Evolutionary conservation across 1,284 basidiomycete species (phyloP).

Genomic region (Sanghuangporus baumii): DNA sequence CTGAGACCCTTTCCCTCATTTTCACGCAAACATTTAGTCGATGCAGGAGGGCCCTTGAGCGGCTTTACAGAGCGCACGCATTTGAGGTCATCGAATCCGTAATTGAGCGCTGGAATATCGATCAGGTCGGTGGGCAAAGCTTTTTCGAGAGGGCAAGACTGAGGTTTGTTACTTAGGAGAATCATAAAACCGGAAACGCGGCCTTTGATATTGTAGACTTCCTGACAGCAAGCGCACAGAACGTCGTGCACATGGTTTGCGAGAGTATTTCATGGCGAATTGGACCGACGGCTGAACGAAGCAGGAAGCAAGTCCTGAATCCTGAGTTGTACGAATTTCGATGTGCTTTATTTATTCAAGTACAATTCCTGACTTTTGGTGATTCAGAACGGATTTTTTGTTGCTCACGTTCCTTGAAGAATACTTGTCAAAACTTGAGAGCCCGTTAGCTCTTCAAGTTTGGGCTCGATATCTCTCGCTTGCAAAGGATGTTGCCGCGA

Average conservation of each 20-base stretch:
- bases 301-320: slow-evolving; percentile 52
- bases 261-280: slow-evolving; percentile 69
- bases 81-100: slow-evolving; percentile 79
- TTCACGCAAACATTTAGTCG: slow-evolving; percentile 60
- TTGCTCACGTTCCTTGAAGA: slow-evolving; percentile 86
- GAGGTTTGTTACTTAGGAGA: slow-evolving; percentile 30
- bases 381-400: slow-evolving; percentile 52
- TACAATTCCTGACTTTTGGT: background rate
- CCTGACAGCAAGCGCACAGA: slow-evolving; percentile 82
- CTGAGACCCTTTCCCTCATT: slow-evolving; percentile 63
- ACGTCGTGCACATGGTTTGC: slow-evolving; percentile 85
- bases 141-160: slow-evolving; percentile 10
- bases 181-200: slow-evolving; percentile 34
- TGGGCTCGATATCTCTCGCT: slow-evolving; percentile 81
- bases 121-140: slow-evolving; percentile 31
- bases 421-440: slow-evolving; percentile 82
- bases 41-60: slow-evolving; percentile 76
- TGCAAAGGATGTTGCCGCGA: slow-evolving; percentile 70
- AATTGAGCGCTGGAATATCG: slow-evolving; percentile 72
- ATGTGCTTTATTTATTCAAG: background rate
- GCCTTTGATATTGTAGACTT: slow-evolving; percentile 83
- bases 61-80: slow-evolving; percentile 78
- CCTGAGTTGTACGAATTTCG: slow-evolving; percentile 53
- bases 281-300: slow-evolving; percentile 44
- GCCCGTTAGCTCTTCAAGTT: slow-evolving; percentile 85